Base-by-base conservation (phyloP, 371 early-diverging fungal species). In the Syncephalastrum racemosum region DNA sequence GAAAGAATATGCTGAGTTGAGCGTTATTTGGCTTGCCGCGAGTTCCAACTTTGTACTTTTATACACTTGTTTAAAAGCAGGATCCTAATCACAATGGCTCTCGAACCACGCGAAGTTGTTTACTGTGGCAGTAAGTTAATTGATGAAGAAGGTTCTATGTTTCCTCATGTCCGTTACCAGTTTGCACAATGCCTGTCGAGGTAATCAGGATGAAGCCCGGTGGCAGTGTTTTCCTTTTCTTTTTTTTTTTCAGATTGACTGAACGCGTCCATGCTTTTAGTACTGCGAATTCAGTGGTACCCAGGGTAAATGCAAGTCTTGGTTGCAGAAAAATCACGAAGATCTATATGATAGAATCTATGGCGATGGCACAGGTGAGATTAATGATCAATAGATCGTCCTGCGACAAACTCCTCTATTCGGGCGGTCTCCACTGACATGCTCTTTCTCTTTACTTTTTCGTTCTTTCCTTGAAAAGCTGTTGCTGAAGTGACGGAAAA, bases 211-310 rank as follows among this genome's bases (percentile, higher is more conserved):
- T n/a, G 4, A 54, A 22, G 18, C 15, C 10, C 36, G 10, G 23
- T 31, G 4, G 36, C 22, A 36, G 31, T 20, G 25, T 39, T 31
- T n/a, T n/a, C n/a, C n/a, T n/a, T n/a, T n/a, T n/a, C n/a, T n/a
- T n/a, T n/a, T n/a, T n/a, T n/a, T n/a, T n/a, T n/a, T 51, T 10
- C 4, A 23, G 24, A 40, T 14, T 52, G 42, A 65, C 15, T 54
- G 10, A 13, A 49, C 39, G 39, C 47, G 31, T 24, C 44, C 25
- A 43, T 54, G 25, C n/a, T 47, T 40, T 13, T 60, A 96, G 91
- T 94, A 90, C 74, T 96, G 96, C 79, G 92, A 91, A 77, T 93
- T 87, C 60, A 90, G 92, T n/a, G 83, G 89, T 40, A 85, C 88
- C 5, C 75, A 81, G 36, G 86, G 84, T 41, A 87, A 90, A 62